phyloP scores from a whole-genome alignment of 75 land plant species.

The Adiantum capillusveneris region DNA sequence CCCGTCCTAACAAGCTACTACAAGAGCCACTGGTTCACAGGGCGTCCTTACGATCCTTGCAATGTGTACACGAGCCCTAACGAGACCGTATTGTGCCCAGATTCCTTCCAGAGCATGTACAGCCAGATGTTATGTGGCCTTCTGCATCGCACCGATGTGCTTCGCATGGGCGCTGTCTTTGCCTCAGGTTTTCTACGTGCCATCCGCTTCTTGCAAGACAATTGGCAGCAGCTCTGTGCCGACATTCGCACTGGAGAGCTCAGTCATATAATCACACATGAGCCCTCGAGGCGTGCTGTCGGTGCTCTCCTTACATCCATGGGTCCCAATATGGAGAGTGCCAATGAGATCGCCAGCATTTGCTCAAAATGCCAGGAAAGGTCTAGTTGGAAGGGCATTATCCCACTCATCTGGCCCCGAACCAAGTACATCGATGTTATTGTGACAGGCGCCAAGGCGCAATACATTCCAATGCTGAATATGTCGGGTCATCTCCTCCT shows the following conservation, averaged over 20 bases:
- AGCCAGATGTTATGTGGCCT: constrained; percentile 79
- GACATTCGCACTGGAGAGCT: constrained; percentile 32
- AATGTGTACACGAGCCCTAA: constrained; percentile 63
- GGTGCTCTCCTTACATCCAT: no score
- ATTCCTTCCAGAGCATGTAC: constrained; percentile 80
- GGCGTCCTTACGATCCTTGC: constrained; percentile 46
- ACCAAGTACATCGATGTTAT: constrained; percentile 56
- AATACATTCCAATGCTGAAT: constrained; percentile 55
- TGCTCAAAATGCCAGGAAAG: no score
- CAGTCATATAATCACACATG: no score
- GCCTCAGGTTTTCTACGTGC: constrained; percentile 69
- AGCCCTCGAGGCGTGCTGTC: no score
- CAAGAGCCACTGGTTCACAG: constrained; percentile 51
- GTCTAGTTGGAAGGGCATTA: constrained; percentile 59
- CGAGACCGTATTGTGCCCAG: constrained; percentile 60
- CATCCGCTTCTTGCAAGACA: constrained; percentile 50
- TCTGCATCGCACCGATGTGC: constrained; percentile 36
- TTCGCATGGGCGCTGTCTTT: constrained; percentile 71
- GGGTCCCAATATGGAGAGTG: no score
- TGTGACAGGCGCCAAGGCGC: constrained; percentile 80
- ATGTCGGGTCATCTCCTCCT: no score
- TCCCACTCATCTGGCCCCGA: constrained; percentile 48
- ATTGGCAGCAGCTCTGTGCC: constrained; percentile 45
- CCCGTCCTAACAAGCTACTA: constrained; percentile 81
- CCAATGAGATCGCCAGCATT: no score